phyloP scores from a whole-genome alignment of 345 rosid genomes.

The Linum trigynum region DNA sequence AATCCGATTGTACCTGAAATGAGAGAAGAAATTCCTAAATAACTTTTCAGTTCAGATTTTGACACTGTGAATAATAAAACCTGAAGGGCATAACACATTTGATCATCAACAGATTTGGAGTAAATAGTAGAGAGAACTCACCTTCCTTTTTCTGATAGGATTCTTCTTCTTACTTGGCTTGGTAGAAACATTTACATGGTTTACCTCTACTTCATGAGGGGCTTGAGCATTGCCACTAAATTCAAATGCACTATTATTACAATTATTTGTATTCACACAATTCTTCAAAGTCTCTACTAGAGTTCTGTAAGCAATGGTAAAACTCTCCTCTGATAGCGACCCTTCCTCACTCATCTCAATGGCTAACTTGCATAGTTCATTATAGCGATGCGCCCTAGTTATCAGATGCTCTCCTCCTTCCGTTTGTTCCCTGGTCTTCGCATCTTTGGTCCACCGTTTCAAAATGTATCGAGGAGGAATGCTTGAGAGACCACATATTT shows the following conservation, averaged over 20 bases:
- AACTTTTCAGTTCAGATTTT: constrained; percentile 5
- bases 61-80: neutral
- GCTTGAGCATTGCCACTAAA: constrained; percentile 24
- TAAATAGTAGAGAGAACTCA: constrained; percentile 6
- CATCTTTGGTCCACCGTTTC: constrained; percentile 26
- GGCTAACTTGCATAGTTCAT: constrained; percentile 37
- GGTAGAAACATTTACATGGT: constrained; percentile 21
- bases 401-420: neutral
- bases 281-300: constrained; percentile 39
- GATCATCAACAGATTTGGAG: neutral
- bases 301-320: constrained; percentile 34
- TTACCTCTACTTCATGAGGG: constrained; percentile 31
- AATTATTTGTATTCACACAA: constrained; percentile 39
- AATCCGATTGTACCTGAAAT: constrained; percentile 39
- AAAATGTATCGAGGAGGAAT: constrained; percentile 18
- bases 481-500: constrained; percentile 19
- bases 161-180: constrained; percentile 48
- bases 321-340: constrained; percentile 31
- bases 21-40: neutral
- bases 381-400: constrained; percentile 40
- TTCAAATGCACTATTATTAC: constrained; percentile 25
- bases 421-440: constrained; percentile 11
- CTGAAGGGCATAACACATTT: neutral
- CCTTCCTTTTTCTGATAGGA: constrained; percentile 48
- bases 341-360: constrained; percentile 48